A percentile compares a stretch with the other conserved stretches of the same genome.
These are phyloP conservation scores for Brachypodium distachyon DNA, from an alignment of 202 grass and related monocot species.

Conservation along the genomic window DNA sequence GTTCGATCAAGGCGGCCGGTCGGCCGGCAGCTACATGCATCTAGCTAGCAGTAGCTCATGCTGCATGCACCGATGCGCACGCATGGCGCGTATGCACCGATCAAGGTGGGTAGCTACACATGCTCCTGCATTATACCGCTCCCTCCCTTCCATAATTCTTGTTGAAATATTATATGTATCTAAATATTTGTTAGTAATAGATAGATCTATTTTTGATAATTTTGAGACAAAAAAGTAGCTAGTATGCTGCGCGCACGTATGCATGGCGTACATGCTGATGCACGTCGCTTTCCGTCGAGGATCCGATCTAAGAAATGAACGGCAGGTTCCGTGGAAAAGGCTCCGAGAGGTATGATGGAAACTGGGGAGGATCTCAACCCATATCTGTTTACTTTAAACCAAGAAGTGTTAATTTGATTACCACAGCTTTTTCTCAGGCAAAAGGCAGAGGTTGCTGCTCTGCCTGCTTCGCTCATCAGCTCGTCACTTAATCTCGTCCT, in stretches of 20 bases:
- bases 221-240: too few relatives aligned
- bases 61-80: not conserved
- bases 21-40: not conserved
- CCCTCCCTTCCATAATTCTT: too few relatives aligned
- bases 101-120: not conserved
- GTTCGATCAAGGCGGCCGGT: not conserved
- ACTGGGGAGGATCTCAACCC: constrained; percentile 4
- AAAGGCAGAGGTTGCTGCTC: not conserved
- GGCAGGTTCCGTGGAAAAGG: constrained; percentile 14
- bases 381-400: constrained; percentile 22
- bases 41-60: not conserved
- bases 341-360: not conserved
- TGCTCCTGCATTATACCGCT: too few relatives aligned
- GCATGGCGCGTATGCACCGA: not conserved
- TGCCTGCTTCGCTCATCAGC: too few relatives aligned
- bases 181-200: too few relatives aligned
- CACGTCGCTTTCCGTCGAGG: constrained; percentile 2
- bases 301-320: constrained; percentile 1
- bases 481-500: not conserved
- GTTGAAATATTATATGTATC: too few relatives aligned
- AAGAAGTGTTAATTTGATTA: not conserved
- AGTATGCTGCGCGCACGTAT: not conserved
- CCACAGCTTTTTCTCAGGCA: not conserved
- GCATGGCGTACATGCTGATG: constrained; percentile 9
- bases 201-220: too few relatives aligned